phyloP scores from a whole-genome alignment of 768 basidiomycete species.

The Boletus tylopilopsis region DNA sequence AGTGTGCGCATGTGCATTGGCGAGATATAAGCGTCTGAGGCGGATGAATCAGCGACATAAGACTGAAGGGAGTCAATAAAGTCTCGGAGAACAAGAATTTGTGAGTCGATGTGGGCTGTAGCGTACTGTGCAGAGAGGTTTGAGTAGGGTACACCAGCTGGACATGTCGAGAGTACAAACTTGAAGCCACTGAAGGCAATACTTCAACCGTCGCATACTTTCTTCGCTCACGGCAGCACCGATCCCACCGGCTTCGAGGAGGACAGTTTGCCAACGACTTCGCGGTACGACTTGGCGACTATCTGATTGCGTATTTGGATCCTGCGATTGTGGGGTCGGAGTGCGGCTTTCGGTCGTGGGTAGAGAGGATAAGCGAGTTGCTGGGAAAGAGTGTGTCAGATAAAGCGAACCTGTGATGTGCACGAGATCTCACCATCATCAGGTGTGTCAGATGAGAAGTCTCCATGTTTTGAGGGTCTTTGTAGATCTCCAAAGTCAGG shows the following conservation, averaged over 20 bases:
- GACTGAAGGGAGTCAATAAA: slow-evolving; percentile 71
- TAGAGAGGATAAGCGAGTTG: background rate
- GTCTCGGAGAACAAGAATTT: slow-evolving; percentile 78
- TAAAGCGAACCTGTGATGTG: slow-evolving; percentile 2
- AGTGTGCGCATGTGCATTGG: slow-evolving; percentile 63
- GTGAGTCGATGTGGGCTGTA: slow-evolving; percentile 81
- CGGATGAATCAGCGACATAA: slow-evolving; percentile 21
- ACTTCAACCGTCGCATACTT: slow-evolving; percentile 80
- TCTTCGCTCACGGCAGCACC: slow-evolving; percentile 89
- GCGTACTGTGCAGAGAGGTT: slow-evolving; percentile 58
- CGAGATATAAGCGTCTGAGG: slow-evolving; percentile 35
- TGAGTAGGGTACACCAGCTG: background rate
- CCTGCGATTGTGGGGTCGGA: slow-evolving; percentile 22
- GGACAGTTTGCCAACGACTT: slow-evolving; percentile 81
- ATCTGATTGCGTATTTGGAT: slow-evolving; percentile 6
- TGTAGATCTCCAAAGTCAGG: background rate
- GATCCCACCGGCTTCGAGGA: slow-evolving; percentile 84
- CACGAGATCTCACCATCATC: slow-evolving; percentile 4
- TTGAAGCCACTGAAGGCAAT: slow-evolving; percentile 86
- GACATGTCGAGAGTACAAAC: slow-evolving; percentile 37
- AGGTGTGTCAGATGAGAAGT: background rate
- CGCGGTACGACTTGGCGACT: slow-evolving; percentile 59
- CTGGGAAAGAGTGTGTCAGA: background rate
- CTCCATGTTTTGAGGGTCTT: slow-evolving; percentile 2
- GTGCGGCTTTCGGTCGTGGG: slow-evolving; percentile 14